A percentile compares a stretch with the other conserved stretches of the same genome.
Conservation (phyloP, 2,329 filamentous ascomycete genomes). For the Aspergillus brasiliensis region DNA sequence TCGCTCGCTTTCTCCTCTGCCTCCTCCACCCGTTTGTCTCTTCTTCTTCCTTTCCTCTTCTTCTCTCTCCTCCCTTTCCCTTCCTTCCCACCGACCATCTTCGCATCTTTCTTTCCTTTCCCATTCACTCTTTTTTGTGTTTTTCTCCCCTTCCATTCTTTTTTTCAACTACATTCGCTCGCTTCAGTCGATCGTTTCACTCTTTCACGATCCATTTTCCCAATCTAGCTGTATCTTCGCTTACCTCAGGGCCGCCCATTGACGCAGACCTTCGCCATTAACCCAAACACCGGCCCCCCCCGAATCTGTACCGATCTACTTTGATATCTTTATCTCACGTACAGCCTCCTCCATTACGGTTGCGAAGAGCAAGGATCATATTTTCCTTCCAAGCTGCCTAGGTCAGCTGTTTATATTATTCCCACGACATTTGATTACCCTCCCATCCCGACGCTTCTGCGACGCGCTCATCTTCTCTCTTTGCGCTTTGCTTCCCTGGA, state of each 20-base stretch:
- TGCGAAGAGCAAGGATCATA: slow-evolving; percentile 20
- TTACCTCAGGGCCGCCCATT: slow-evolving; percentile 32
- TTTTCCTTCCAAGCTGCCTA: slow-evolving; percentile 37
- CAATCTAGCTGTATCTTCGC: slow-evolving; percentile 39
- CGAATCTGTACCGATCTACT: slow-evolving; percentile 12
- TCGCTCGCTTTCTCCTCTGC: slow-evolving; percentile 13
- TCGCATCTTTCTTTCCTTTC: slow-evolving; percentile 30
- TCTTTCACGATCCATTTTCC: slow-evolving; percentile 52
- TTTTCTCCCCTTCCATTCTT: slow-evolving; percentile 29
- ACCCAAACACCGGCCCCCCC: slow-evolving; percentile 15
- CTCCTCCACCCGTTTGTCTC: slow-evolving; percentile 20
- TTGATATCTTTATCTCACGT: slow-evolving; percentile 19
- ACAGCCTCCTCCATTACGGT: slow-evolving; percentile 16
- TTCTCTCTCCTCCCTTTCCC: slow-evolving; percentile 14
- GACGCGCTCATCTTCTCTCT: slow-evolving; percentile 32
- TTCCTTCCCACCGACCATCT: slow-evolving; percentile 26
- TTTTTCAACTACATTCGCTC: slow-evolving; percentile 33
- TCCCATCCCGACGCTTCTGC: slow-evolving; percentile 34
- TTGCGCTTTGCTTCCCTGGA: slow-evolving; percentile 28
- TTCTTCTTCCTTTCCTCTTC: slow-evolving; percentile 17
- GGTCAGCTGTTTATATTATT: slow-evolving; percentile 38
- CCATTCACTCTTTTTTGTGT: slow-evolving; percentile 36
- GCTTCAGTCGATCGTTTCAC: slow-evolving; percentile 51
- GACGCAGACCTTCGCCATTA: slow-evolving; percentile 19
- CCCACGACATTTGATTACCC: slow-evolving; percentile 18